Evolutionary conservation across 2,329 filamentous ascomycete genomes (phyloP).

Genomic region (Mycocentrospora acerina): DNA sequence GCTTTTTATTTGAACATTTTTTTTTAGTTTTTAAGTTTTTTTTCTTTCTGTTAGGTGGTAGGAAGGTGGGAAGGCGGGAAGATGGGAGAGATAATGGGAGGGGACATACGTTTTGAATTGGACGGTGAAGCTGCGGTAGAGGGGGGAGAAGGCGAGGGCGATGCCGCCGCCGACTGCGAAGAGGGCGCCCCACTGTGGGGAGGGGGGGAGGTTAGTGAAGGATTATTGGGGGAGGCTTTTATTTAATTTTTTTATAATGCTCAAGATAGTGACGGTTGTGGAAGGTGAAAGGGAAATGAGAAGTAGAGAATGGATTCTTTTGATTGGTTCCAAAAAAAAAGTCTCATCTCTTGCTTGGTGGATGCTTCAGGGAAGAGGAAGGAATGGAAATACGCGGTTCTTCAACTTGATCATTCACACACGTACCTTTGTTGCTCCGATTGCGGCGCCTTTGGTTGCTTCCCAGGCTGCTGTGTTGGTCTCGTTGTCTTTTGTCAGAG

Average conservation of each 20-base stretch:
- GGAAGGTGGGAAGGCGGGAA: neutral
- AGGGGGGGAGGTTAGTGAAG: neutral
- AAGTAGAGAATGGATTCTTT: too few relatives aligned
- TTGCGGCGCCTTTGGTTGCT: slow-evolving; percentile 65
- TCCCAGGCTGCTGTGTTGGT: slow-evolving; percentile 71
- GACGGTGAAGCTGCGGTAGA: slow-evolving; percentile 62
- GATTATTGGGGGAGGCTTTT: neutral
- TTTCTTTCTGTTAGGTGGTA: slow-evolving; percentile 7
- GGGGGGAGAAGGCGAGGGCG: slow-evolving; percentile 65
- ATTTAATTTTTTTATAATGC: neutral
- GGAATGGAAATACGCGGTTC: too few relatives aligned
- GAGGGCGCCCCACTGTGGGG: slow-evolving; percentile 69
- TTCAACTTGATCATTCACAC: too few relatives aligned
- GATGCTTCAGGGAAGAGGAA: too few relatives aligned
- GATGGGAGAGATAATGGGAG: neutral
- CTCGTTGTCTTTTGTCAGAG: slow-evolving; percentile 63
- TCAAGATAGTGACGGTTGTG: too few relatives aligned
- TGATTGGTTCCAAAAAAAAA: too few relatives aligned
- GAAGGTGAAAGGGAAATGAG: too few relatives aligned
- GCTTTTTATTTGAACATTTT: too few relatives aligned
- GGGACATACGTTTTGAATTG: slow-evolving; percentile 38
- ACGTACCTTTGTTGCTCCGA: slow-evolving; percentile 65
- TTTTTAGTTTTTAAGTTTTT: too few relatives aligned
- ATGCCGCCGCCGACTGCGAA: slow-evolving; percentile 62
- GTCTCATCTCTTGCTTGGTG: too few relatives aligned